Evolutionary conservation across 352 stramenopile genomes (phyloP).

Genomic region (Globisporangium okanoganense): DNA sequence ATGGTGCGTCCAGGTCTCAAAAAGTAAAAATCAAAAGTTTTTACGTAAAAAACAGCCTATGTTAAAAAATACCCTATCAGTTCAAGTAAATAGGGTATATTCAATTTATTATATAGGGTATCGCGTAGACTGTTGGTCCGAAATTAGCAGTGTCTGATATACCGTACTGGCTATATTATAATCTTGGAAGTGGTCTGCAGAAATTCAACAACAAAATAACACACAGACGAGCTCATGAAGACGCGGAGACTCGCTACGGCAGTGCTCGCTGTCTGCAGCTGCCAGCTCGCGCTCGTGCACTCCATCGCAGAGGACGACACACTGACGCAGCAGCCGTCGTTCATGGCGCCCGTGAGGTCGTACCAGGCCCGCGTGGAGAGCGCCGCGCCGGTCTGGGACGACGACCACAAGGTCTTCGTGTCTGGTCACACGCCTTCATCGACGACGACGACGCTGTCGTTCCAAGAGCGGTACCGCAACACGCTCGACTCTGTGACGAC

Average conservation of each 20-base stretch:
- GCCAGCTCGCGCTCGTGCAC: not conserved
- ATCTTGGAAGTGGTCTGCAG: too few species aligned
- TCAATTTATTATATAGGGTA: too few species aligned
- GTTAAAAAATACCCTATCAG: too few species aligned
- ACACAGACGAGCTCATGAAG: not conserved
- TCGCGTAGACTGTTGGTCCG: too few species aligned
- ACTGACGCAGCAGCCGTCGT: conserved; percentile 22
- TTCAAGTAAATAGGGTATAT: too few species aligned
- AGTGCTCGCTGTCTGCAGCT: not conserved
- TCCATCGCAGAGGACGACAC: not conserved
- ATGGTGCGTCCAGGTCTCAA: too few species aligned
- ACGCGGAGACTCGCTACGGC: not conserved
- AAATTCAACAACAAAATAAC: too few species aligned
- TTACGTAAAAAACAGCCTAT: too few species aligned
- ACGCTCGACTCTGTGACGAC: conserved; percentile 67
- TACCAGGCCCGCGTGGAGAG: conserved; percentile 59
- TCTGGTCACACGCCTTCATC: conserved; percentile 19
- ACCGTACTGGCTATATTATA: too few species aligned
- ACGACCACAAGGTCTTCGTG: conserved; percentile 37
- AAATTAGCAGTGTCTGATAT: too few species aligned
- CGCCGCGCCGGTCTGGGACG: conserved; percentile 47
- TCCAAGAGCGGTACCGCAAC: conserved; percentile 42
- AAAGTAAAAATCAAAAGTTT: too few species aligned
- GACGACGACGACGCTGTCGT: conserved; percentile 20
- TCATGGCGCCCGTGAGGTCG: conserved; percentile 45